phyloP scores from a whole-genome alignment of 805 yeast genomes.

The Barnettozyma pratensis region DNA sequence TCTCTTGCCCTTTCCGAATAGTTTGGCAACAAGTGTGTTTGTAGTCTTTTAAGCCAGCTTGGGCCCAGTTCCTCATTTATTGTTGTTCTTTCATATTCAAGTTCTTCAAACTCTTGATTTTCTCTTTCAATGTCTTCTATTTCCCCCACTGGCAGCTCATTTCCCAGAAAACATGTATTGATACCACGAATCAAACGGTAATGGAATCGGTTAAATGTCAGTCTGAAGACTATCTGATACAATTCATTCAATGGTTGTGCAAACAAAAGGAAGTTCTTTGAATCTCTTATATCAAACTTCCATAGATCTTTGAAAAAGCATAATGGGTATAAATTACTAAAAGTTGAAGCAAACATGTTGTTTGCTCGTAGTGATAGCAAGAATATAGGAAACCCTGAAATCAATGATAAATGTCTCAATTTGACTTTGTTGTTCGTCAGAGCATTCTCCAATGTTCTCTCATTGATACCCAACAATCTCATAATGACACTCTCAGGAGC shows the following conservation, averaged over 20 bases:
- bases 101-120: conserved; percentile 14
- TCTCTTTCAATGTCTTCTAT: conserved; percentile 30
- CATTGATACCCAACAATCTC: conserved; percentile 24
- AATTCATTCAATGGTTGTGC: conserved; percentile 10
- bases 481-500: conserved; percentile 30
- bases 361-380: conserved; percentile 22
- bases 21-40: conserved; percentile 4
- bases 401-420: conserved; percentile 11
- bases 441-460: conserved; percentile 13
- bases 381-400: conserved; percentile 29
- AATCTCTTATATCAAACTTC: conserved; percentile 3
- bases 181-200: conserved; percentile 29
- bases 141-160: conserved; percentile 27
- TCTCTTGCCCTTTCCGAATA: conserved; percentile 3
- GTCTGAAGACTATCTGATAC: conserved; percentile 16
- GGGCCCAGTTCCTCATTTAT: background rate
- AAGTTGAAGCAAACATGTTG: background rate
- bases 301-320: conserved; percentile 13
- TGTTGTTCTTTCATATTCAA: conserved; percentile 2
- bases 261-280: conserved; percentile 10
- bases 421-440: conserved; percentile 8
- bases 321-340: conserved; percentile 17
- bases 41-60: conserved; percentile 4
- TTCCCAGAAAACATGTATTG: conserved; percentile 31
- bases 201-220: conserved; percentile 30